Evolutionary conservation across 2,329 filamentous ascomycete species (phyloP), one percentile per base, ranked within the genome.

Genomic region (Pseudocercospora crystallina): DNA sequence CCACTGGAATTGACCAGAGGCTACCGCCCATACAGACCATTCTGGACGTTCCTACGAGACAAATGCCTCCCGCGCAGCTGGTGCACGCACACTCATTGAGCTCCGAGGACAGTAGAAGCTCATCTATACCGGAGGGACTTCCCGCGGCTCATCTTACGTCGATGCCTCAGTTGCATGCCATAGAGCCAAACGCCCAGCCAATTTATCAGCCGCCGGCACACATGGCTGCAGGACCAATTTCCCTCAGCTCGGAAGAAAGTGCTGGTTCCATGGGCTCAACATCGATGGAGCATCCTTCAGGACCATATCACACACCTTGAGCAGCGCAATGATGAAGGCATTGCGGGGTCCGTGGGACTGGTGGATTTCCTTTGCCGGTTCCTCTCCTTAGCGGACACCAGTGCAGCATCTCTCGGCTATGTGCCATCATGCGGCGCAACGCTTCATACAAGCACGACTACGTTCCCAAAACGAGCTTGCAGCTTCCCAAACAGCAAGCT

Each of bases 11-110:
- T 43, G 56, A 58, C 26, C 53, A 58, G 11, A 53, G 57, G 12
- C 51, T 60, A 3, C 57, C 57, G 9, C 57, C 57, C 8, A 60
- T 60, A 12, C 57, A 60, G 26, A 46, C 55, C 40, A 60, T 60
- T 5, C 41, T 60, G 38, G 55, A 60, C 17, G 54, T 52, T 30
- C 32, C 37, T 33, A 14, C 12, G 8, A 30, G 20, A 14, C 40
- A 33, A 5, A 39, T 48, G 2, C 47, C 53, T 9, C 55, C 56
- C 10, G 31, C 43, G 10, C 39, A 46, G 30, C 49, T 60, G 17
- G 43, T 13, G 3, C 58, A 60, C 9, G 55, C 51, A 40, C 53
- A 59, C 29, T 59, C 58, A 7, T 13, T 60, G 33, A 55, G 56
- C 44, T 60, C 58, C 8, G 58, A 60, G 31, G 58, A 60, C 9